These are phyloP conservation scores for Bretschneidera sinensis DNA, from an alignment of 345 rosid genomes.

Conservation along the genomic window DNA sequence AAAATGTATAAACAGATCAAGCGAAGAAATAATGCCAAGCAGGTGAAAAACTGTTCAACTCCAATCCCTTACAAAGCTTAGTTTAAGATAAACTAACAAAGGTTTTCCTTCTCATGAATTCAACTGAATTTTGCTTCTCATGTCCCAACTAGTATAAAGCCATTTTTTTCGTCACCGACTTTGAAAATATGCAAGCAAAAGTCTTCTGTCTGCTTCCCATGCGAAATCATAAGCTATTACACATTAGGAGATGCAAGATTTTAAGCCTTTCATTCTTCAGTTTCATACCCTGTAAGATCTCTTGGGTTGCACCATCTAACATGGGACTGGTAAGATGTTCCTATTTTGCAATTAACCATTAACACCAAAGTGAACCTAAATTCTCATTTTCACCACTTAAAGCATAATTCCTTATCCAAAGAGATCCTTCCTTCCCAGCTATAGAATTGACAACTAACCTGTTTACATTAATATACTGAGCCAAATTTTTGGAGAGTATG, in stretches of 20 bases:
- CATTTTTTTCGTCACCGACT: not conserved
- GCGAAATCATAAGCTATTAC: not conserved
- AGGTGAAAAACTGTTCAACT: not conserved
- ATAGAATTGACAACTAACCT: conserved; percentile 38
- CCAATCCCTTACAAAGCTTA: not conserved
- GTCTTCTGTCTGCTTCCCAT: not conserved
- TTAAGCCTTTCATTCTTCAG: not conserved
- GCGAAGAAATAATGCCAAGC: not conserved
- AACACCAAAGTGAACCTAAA: too few species aligned
- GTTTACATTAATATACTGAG: conserved; percentile 75
- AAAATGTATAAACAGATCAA: not conserved
- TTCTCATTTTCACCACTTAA: not conserved
- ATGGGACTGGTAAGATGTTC: not conserved
- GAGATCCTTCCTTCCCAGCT: not conserved
- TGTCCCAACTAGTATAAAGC: not conserved
- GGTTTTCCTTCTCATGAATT: too few species aligned
- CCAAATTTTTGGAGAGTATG: conserved; percentile 79
- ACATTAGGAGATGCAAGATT: not conserved
- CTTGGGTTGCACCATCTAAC: too few species aligned
- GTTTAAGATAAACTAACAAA: too few species aligned
- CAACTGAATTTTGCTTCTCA: not conserved
- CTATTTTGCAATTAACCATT: too few species aligned
- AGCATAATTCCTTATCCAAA: not conserved
- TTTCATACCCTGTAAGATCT: too few species aligned
- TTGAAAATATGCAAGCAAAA: not conserved